phyloP scores from a whole-genome alignment of 1,139 yeast genomes.

The Arxiozyma bovina region DNA sequence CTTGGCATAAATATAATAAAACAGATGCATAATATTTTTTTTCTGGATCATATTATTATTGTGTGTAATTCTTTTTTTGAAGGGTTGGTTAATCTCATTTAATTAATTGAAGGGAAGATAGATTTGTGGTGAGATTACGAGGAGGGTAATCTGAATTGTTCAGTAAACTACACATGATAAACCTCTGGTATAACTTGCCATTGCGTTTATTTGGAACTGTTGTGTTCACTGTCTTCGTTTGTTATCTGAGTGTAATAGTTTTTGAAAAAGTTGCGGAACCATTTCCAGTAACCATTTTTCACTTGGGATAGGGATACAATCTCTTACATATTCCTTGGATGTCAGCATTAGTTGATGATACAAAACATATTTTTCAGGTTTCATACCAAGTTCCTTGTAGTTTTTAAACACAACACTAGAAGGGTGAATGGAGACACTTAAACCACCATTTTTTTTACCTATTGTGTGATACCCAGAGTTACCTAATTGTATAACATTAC shows the following conservation, averaged over 20 bases:
- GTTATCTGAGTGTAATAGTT: not conserved
- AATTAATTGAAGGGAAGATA: no score
- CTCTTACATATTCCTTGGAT: conserved; percentile 81
- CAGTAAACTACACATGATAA: no score
- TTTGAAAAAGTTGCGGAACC: conserved; percentile 44
- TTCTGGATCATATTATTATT: no score
- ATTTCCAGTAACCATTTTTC: conserved; percentile 52
- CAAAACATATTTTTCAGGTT: conserved; percentile 61
- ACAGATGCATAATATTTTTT: not conserved
- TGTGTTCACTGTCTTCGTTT: not conserved
- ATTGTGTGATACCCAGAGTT: conserved; percentile 55
- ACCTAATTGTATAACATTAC: conserved; percentile 64
- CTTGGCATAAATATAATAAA: not conserved
- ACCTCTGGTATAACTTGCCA: no score
- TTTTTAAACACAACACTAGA: conserved; percentile 35
- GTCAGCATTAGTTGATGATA: conserved; percentile 85
- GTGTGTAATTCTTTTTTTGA: not conserved
- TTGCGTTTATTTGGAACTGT: no score
- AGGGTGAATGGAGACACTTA: conserved; percentile 69
- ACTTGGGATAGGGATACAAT: conserved; percentile 63
- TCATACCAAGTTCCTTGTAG: conserved; percentile 38
- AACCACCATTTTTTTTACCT: conserved; percentile 22
- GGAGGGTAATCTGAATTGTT: not conserved
- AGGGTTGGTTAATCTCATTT: not conserved
- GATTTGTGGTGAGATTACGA: not conserved